These are phyloP conservation scores for Plasmodium malariae DNA, from an alignment of 169 alveolate species.

Conservation along the genomic window DNA sequence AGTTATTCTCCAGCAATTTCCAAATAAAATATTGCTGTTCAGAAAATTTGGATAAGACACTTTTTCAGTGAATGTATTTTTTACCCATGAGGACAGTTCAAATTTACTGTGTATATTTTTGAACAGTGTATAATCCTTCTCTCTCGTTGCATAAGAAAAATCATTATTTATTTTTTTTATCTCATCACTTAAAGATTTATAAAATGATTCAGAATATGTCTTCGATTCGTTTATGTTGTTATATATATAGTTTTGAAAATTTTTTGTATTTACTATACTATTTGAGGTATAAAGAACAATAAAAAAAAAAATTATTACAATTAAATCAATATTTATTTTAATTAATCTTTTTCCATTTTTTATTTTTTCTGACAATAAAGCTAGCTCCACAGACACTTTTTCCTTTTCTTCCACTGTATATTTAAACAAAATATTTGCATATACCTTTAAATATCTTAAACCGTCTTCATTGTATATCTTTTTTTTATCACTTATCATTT, in stretches of 20 bases:
- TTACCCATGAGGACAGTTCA: conserved; percentile 49
- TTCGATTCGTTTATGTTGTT: conserved; percentile 38
- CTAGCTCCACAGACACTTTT: conserved; percentile 26
- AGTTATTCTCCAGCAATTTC: conserved; percentile 75
- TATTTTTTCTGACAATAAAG: conserved; percentile 76
- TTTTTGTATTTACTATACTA: conserved; percentile 58
- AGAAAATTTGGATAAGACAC: conserved; percentile 32
- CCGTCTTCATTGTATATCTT: conserved; percentile 10
- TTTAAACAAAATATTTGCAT: conserved; percentile 43
- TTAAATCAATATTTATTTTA: conserved; percentile 71
- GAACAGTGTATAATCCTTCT: conserved; percentile 44
- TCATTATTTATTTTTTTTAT: conserved; percentile 45
- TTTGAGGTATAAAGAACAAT: conserved; percentile 77
- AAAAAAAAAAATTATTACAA: conserved; percentile 78
- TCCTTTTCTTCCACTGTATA: conserved; percentile 62
- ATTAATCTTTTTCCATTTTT: conserved; percentile 78
- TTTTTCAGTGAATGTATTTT: conserved; percentile 31
- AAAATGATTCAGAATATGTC: conserved; percentile 36
- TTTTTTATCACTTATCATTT: conserved; percentile 15
- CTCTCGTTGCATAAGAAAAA: conserved; percentile 72
- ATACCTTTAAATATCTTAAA: conserved; percentile 37
- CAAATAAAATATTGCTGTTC: conserved; percentile 57
- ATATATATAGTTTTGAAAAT: conserved; percentile 44
- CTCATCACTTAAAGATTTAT: conserved; percentile 31
- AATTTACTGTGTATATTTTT: conserved; percentile 38